Conservation (phyloP, 2,329 filamentous ascomycete genomes). For the Periglandula ipomoeae region DNA sequence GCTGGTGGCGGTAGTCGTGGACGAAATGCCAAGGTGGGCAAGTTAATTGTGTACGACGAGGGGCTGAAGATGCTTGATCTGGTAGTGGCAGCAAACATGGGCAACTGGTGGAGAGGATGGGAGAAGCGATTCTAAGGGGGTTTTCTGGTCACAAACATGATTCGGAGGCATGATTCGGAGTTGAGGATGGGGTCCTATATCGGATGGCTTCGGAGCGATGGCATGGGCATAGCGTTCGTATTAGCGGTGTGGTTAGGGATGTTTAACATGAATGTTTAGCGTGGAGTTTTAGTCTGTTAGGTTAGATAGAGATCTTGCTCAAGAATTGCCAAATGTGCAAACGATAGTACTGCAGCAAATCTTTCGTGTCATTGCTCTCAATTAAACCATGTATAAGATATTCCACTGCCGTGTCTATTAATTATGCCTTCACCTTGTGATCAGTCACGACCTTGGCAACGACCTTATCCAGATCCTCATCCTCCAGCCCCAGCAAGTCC, state of each 20-base stretch:
- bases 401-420: no score
- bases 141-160: neutral
- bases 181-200: no score
- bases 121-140: conserved; percentile 41
- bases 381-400: no score
- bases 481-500: conserved; percentile 34
- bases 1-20: conserved; percentile 82
- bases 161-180: neutral
- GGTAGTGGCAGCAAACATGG: conserved; percentile 82
- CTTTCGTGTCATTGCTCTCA: no score
- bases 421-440: conserved; percentile 5
- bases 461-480: conserved; percentile 36
- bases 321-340: no score
- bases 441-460: conserved; percentile 25
- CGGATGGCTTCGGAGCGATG: neutral
- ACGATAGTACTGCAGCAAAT: no score
- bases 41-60: conserved; percentile 81
- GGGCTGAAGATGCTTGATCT: conserved; percentile 94
- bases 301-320: no score
- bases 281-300: no score
- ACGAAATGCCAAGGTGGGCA: conserved; percentile 84
- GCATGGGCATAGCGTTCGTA: neutral
- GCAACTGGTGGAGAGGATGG: conserved; percentile 88
- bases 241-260: neutral
- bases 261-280: neutral